phyloP scores from a whole-genome alignment of 2,329 filamentous ascomycete genomes.

The Colletotrichum ledebouriae region DNA sequence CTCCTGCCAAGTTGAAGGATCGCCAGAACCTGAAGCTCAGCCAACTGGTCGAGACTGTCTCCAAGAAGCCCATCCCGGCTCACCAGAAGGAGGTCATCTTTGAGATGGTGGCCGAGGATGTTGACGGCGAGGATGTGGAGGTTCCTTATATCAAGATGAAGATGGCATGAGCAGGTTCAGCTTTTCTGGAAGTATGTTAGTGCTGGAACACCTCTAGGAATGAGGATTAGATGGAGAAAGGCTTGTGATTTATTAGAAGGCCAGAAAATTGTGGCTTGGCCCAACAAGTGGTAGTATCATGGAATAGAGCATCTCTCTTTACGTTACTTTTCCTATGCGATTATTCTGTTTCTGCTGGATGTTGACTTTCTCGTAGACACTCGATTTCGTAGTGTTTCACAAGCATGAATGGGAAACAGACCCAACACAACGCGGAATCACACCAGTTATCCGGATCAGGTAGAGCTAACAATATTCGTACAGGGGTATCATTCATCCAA shows the following conservation, averaged over 20 bases:
- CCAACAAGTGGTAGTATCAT: neutral
- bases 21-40: constrained; percentile 87
- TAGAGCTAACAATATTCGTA: no score
- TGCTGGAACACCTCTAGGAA: neutral
- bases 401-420: no score
- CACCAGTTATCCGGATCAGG: no score
- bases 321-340: no score
- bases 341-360: no score
- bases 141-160: constrained; percentile 96
- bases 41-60: constrained; percentile 87
- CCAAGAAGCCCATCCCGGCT: constrained; percentile 89
- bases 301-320: constrained; percentile 16
- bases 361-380: no score
- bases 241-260: constrained; percentile 4
- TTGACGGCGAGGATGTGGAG: constrained; percentile 92
- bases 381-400: no score
- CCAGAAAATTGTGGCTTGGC: constrained; percentile 1
- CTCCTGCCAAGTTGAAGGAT: constrained; percentile 82
- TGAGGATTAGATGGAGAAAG: constrained; percentile 9
- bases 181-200: neutral
- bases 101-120: constrained; percentile 93
- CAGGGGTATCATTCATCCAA: no score
- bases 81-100: constrained; percentile 98
- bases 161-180: constrained; percentile 58
- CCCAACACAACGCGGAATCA: no score